Percentiles rank a stretch among this genome's conserved stretches.
These are phyloP conservation scores for Suillus decipiens DNA, from an alignment of 768 basidiomycete species.

Conservation along the genomic window DNA sequence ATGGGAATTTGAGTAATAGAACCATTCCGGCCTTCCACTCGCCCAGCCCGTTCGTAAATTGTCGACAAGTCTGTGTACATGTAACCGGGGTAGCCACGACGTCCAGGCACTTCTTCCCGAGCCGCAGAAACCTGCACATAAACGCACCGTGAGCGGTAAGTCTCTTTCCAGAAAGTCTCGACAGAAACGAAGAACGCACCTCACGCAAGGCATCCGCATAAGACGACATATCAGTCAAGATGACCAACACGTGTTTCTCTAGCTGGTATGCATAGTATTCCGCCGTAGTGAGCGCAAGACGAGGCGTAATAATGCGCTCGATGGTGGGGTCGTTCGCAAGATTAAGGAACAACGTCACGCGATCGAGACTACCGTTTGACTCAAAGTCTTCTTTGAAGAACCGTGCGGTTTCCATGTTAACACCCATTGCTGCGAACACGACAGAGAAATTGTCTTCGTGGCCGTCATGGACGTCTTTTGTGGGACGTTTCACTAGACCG, in stretches of 20 bases:
- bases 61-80: conserved; percentile 99
- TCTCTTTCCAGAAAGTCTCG: background rate
- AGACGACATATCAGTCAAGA: conserved; percentile 98
- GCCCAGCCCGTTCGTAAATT: conserved; percentile 98
- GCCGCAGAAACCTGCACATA: conserved; percentile 79
- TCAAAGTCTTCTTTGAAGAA: conserved; percentile 99
- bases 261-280: conserved; percentile 99
- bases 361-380: conserved; percentile 95
- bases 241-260: conserved; percentile 99
- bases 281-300: conserved; percentile 95
- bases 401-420: conserved; percentile 99
- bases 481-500: conserved; percentile 93
- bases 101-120: conserved; percentile 98
- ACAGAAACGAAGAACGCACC: conserved; percentile 44
- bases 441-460: conserved; percentile 99
- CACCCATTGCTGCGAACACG: conserved; percentile 99
- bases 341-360: conserved; percentile 98
- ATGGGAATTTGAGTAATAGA: conserved; percentile 99
- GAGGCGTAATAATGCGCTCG: conserved; percentile 99
- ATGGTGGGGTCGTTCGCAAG: conserved; percentile 99
- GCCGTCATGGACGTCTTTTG: conserved; percentile 96
- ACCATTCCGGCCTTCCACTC: conserved; percentile 95
- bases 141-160: conserved; percentile 13
- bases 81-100: conserved; percentile 97
- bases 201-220: conserved; percentile 97